phyloP scores from a whole-genome alignment of 768 basidiomycete species.

The Zangia roseola region DNA sequence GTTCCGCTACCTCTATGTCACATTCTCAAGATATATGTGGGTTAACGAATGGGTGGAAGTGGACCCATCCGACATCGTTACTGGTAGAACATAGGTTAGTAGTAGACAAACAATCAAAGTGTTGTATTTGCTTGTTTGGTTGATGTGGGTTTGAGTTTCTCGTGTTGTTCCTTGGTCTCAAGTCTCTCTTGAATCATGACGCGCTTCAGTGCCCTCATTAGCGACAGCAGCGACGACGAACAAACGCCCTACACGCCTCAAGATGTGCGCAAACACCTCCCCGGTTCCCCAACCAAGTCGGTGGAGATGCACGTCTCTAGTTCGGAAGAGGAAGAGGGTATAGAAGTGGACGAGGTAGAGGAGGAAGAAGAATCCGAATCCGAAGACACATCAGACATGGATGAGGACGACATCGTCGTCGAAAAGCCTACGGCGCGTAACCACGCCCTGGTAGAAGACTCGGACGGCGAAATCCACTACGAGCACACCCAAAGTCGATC shows the following conservation, averaged over 20 bases:
- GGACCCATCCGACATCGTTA: background rate
- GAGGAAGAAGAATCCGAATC: conserved; percentile 40
- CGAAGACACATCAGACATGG: conserved; percentile 45
- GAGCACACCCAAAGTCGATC: conserved; percentile 38
- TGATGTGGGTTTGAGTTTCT: conserved; percentile 12
- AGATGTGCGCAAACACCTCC: conserved; percentile 17
- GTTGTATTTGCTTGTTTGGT: conserved; percentile 33
- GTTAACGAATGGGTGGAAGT: conserved; percentile 78
- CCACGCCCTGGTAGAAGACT: conserved; percentile 50
- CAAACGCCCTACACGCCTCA: conserved; percentile 35
- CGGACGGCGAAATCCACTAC: conserved; percentile 54
- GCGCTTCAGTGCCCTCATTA: conserved; percentile 64
- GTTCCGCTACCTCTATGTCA: conserved; percentile 86
- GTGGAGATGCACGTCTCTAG: conserved; percentile 29
- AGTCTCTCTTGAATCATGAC: conserved; percentile 45
- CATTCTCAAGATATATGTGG: conserved; percentile 90
- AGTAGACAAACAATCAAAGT: background rate
- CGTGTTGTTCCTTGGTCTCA: conserved; percentile 21
- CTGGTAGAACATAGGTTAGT: background rate
- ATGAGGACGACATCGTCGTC: conserved; percentile 48
- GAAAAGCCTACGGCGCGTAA: conserved; percentile 34
- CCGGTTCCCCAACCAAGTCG: conserved; percentile 20
- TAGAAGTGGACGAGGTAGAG: conserved; percentile 34
- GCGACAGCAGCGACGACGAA: conserved; percentile 56
- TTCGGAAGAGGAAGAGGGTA: conserved; percentile 28